Evolutionary conservation across 2,329 filamentous ascomycete species (phyloP), one percentile per base, ranked within the genome.

Genomic region (Bipolaris gigantea): DNA sequence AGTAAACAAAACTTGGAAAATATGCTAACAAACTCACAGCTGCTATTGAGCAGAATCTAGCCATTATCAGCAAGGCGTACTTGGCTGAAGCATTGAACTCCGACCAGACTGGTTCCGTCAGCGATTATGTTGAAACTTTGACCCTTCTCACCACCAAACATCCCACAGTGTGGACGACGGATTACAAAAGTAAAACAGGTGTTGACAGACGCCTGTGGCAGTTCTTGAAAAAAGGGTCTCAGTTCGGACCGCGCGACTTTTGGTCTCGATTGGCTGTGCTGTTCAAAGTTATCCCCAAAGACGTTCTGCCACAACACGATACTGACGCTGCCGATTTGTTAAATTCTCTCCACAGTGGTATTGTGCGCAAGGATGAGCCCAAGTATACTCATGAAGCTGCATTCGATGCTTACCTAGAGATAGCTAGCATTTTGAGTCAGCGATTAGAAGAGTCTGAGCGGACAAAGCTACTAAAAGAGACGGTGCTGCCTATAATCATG

Each of bases 221-320:
- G 8, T 94, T 95, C 62, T 78, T 97, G 6, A 86, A 89, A 57
- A 89, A 87, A 64, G 93, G 94, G 2, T 96, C 93, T 0, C 90
- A 97, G 66, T 84, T 86, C n/a, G 88, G 89, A 3, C 79, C 85
- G 0, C 76, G 81, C 3, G 82, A 81, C 9, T 96, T 87, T 68
- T 99, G 94, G 94, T 74, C 80, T 23, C 83, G 83, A 15, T 71
- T 96, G 30, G 79, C 82, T 35, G 77, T 80, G 27, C 75, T 97
- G 0, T 70, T 96, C 45, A 71, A 75, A 21, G 70, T 70, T 6
- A 63, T 89, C 11, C 87, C 87, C 4, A 54, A 68, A 5, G 77
- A 82, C 19, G 72, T 86, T 1, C 69, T 93, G 79, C 88, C 44
- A 48, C 72, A 41, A 11, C 67, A 82, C 13, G 64, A 76, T 3